A percentile compares a stretch with the other conserved stretches of the same genome.
These are phyloP conservation scores for Globisporangium rhizosaccharum DNA, from an alignment of 352 stramenopile species.

Conservation along the genomic window DNA sequence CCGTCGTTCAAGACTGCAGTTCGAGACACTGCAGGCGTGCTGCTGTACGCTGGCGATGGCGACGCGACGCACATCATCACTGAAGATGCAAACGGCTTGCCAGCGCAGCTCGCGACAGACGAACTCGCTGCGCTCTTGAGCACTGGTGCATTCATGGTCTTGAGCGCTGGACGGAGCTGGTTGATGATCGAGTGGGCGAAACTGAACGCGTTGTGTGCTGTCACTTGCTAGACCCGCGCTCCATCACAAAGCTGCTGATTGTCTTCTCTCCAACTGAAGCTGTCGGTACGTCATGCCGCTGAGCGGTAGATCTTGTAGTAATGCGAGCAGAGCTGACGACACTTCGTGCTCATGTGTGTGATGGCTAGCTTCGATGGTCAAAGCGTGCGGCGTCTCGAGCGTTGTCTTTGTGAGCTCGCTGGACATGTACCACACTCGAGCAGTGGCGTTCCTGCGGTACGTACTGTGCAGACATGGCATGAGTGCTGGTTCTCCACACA, in stretches of 20 bases:
- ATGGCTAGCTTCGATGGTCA: constrained; percentile 39
- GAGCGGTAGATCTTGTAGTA: neutral
- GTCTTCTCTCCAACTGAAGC: constrained; percentile 24
- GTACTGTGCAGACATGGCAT: no score
- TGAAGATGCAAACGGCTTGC: constrained; percentile 30
- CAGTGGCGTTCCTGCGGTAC: constrained; percentile 49
- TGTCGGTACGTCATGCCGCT: constrained; percentile 18
- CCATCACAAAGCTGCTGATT: constrained; percentile 25
- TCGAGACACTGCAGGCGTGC: constrained; percentile 22
- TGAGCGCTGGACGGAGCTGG: no score
- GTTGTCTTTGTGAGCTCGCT: constrained; percentile 57
- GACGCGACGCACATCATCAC: constrained; percentile 26
- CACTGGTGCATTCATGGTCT: constrained; percentile 14
- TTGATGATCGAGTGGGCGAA: no score
- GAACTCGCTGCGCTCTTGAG: constrained; percentile 25
- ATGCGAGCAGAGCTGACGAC: neutral
- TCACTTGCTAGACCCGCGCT: constrained; percentile 1
- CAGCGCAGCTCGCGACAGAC: constrained; percentile 20
- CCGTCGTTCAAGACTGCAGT: constrained; percentile 28
- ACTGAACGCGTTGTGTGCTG: neutral
- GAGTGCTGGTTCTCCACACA: neutral
- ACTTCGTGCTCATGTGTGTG: neutral
- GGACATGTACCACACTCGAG: constrained; percentile 25
- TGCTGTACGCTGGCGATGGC: constrained; percentile 39
- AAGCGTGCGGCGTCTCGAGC: constrained; percentile 33